Percentiles rank a stretch among this genome's conserved stretches.
phyloP scores from a whole-genome alignment of 73 alveolate genomes.

The Paraurostyla sp. region DNA sequence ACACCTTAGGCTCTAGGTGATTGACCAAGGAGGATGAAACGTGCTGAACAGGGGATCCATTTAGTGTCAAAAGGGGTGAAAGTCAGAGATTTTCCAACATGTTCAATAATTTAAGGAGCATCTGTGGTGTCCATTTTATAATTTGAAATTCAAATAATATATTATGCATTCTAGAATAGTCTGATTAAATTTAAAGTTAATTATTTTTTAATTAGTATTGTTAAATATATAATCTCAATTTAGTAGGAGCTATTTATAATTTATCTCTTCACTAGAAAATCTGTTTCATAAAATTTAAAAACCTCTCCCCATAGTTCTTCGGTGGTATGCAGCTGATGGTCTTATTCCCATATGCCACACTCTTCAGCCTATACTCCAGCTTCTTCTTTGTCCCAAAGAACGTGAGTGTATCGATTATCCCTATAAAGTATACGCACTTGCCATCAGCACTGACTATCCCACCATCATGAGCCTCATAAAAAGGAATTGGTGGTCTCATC shows the following conservation, averaged over 20 bases:
- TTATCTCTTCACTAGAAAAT: neutral
- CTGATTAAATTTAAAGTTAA: neutral
- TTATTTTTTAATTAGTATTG: neutral
- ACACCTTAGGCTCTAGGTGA: conserved; percentile 98
- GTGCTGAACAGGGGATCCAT: conserved; percentile 98
- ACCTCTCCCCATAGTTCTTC: conserved; percentile 65
- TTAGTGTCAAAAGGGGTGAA: conserved; percentile 96
- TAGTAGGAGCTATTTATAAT: neutral
- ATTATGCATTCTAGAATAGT: conserved; percentile 20
- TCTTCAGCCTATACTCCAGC: conserved; percentile 80
- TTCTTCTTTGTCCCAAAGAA: conserved; percentile 77
- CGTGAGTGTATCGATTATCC: conserved; percentile 95
- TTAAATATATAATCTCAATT: neutral
- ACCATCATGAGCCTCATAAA: conserved; percentile 77
- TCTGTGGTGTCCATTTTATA: conserved; percentile 92
- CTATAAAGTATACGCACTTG: conserved; percentile 87
- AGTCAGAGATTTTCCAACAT: conserved; percentile 81
- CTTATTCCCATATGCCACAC: conserved; percentile 68
- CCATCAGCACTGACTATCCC: conserved; percentile 86
- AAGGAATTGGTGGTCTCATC: conserved; percentile 60
- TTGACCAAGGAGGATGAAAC: conserved; percentile 97
- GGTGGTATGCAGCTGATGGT: conserved; percentile 79
- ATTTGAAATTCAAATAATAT: conserved; percentile 15
- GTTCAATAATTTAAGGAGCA: conserved; percentile 98
- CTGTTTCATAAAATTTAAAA: conserved; percentile 27